A percentile compares a stretch with the other conserved stretches of the same genome.
Conservation (phyloP, 2,329 filamentous ascomycete species). For the Trichophyton benhamiae region DNA sequence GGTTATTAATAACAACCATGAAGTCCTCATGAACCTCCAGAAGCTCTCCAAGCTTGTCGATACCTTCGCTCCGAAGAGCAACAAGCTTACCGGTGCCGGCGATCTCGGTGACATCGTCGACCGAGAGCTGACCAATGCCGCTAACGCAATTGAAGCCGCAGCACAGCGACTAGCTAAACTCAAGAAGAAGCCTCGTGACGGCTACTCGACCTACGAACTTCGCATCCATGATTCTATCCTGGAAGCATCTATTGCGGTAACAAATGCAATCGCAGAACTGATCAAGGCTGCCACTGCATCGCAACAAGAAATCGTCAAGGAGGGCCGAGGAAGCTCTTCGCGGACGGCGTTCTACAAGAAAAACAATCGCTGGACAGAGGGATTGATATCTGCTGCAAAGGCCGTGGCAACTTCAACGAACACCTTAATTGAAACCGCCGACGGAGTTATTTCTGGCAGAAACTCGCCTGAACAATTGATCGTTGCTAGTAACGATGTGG, state of each 20-base stretch:
- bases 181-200: conserved; percentile 90
- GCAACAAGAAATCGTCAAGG: conserved; percentile 91
- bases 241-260: conserved; percentile 84
- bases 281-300: conserved; percentile 90
- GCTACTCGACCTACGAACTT: conserved; percentile 90
- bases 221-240: conserved; percentile 92
- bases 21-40: conserved; percentile 88
- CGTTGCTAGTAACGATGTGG: conserved; percentile 92
- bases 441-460: conserved; percentile 81
- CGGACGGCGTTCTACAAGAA: conserved; percentile 98
- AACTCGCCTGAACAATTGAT: conserved; percentile 96
- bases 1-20: conserved; percentile 93
- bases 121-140: conserved; percentile 79
- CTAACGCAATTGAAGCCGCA: conserved; percentile 87
- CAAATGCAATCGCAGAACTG: conserved; percentile 80
- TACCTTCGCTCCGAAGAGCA: conserved; percentile 75
- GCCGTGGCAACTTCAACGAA: conserved; percentile 90
- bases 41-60: conserved; percentile 89
- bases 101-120: conserved; percentile 91
- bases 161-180: conserved; percentile 80
- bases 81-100: conserved; percentile 64
- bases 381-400: conserved; percentile 92
- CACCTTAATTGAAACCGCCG: conserved; percentile 92
- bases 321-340: conserved; percentile 76
- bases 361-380: conserved; percentile 98